Conservation (phyloP, 2,329 filamentous ascomycete species). For the Daldinia sp. region DNA sequence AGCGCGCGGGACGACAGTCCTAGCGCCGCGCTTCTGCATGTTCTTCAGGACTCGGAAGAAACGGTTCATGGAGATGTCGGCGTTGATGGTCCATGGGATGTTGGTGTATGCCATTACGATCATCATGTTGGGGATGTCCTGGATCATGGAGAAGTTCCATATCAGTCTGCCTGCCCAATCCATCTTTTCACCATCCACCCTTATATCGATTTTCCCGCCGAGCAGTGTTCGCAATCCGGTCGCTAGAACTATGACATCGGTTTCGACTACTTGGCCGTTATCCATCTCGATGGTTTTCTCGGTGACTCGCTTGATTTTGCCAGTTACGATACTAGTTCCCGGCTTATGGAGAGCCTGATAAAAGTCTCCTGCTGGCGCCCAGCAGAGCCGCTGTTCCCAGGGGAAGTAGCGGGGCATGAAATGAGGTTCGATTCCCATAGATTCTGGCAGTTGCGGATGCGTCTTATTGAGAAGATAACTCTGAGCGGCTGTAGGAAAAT, state of each 20-base stretch:
- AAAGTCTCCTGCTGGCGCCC: conserved; percentile 62
- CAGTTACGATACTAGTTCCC: conserved; percentile 57
- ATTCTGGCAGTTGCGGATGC: conserved; percentile 60
- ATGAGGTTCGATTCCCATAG: conserved; percentile 64
- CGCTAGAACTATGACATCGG: conserved; percentile 74
- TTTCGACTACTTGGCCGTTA: conserved; percentile 59
- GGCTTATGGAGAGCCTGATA: conserved; percentile 56
- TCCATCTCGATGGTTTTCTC: conserved; percentile 58
- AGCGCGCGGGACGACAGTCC: conserved; percentile 59
- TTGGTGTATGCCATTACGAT: conserved; percentile 71
- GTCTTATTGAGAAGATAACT: conserved; percentile 58
- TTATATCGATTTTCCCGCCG: conserved; percentile 64
- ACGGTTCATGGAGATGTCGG: conserved; percentile 65
- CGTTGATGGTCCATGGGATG: conserved; percentile 71
- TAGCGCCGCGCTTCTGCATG: conserved; percentile 60
- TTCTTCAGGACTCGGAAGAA: conserved; percentile 63
- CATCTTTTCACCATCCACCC: conserved; percentile 63
- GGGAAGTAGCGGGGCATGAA: conserved; percentile 68
- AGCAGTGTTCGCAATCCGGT: conserved; percentile 71
- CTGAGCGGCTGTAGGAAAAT: conserved; percentile 61
- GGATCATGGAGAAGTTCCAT: conserved; percentile 72
- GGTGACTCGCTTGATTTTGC: conserved; percentile 60
- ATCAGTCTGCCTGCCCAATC: conserved; percentile 60
- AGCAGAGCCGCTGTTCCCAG: conserved; percentile 77
- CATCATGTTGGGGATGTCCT: conserved; percentile 71